phyloP scores from a whole-genome alignment of 2,329 filamentous ascomycete species.

The Zymoseptoria ardabiliae region DNA sequence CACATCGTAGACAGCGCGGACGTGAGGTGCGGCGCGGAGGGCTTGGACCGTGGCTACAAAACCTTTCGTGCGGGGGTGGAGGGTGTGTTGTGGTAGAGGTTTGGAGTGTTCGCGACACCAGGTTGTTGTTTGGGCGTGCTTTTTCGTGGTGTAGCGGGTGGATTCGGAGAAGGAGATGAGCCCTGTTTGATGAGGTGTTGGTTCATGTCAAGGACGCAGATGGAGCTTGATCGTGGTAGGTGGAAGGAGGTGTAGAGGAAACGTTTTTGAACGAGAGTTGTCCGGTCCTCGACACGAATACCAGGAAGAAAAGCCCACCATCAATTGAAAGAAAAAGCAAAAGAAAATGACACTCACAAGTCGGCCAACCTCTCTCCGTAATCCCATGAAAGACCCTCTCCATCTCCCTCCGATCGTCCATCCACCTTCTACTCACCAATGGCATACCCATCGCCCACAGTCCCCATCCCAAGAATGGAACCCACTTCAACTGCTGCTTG shows the following conservation, averaged over 20 bases:
- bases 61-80: conserved; percentile 55
- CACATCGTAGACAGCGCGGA: conserved; percentile 34
- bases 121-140: conserved; percentile 43
- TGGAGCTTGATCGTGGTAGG: neutral
- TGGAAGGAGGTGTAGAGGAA: neutral
- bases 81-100: conserved; percentile 49
- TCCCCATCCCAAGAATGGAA: conserved; percentile 58
- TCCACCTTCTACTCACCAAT: conserved; percentile 54
- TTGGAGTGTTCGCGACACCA: conserved; percentile 48
- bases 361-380: conserved; percentile 46
- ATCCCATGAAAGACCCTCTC: conserved; percentile 51
- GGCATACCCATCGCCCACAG: conserved; percentile 60
- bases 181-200: conserved; percentile 38
- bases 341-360: conserved; percentile 41
- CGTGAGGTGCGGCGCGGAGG: conserved; percentile 32
- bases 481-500: conserved; percentile 51
- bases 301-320: too few species aligned
- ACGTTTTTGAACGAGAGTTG: neutral
- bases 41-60: conserved; percentile 54
- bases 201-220: neutral
- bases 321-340: neutral
- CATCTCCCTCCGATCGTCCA: conserved; percentile 49
- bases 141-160: conserved; percentile 51
- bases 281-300: too few species aligned
- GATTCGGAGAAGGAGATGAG: conserved; percentile 58